Percentiles rank a stretch among this genome's conserved stretches.
Evolutionary conservation across 2,329 filamentous ascomycete species (phyloP).

Genomic region (Coleophoma crateriformis): DNA sequence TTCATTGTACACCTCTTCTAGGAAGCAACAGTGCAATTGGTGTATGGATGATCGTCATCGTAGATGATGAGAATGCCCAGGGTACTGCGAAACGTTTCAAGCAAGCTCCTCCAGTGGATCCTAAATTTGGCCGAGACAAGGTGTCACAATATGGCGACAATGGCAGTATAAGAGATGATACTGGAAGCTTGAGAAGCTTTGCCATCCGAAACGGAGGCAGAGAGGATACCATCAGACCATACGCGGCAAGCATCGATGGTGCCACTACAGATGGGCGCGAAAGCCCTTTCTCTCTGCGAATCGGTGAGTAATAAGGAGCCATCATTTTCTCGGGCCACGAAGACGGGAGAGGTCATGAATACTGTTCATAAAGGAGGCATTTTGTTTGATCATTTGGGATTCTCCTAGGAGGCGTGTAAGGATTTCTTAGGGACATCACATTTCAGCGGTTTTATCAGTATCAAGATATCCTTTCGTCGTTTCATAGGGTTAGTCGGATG

Average conservation of each 20-base stretch:
- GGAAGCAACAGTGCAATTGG: constrained; percentile 63
- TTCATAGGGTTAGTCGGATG: too few species aligned
- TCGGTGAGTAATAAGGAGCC: background rate
- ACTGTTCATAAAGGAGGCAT: too few species aligned
- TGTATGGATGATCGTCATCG: constrained; percentile 73
- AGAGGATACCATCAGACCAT: background rate
- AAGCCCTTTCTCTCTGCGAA: background rate
- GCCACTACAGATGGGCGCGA: background rate
- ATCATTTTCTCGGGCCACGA: too few species aligned
- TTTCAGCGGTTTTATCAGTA: too few species aligned
- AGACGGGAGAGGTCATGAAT: too few species aligned
- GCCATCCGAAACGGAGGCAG: constrained; percentile 10
- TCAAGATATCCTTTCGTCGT: too few species aligned
- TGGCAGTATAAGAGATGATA: constrained; percentile 8
- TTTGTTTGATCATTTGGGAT: too few species aligned
- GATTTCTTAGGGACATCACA: too few species aligned
- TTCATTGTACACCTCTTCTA: constrained; percentile 70
- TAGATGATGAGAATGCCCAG: constrained; percentile 50
- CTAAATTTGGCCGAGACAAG: constrained; percentile 15
- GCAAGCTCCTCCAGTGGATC: constrained; percentile 24
- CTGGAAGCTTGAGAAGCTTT: constrained; percentile 18
- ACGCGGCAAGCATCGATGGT: background rate
- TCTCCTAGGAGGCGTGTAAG: too few species aligned
- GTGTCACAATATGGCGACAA: background rate
- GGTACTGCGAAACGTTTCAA: constrained; percentile 12